phyloP scores from a whole-genome alignment of 2,329 filamentous ascomycete species.

The Davidsoniella virescens region DNA sequence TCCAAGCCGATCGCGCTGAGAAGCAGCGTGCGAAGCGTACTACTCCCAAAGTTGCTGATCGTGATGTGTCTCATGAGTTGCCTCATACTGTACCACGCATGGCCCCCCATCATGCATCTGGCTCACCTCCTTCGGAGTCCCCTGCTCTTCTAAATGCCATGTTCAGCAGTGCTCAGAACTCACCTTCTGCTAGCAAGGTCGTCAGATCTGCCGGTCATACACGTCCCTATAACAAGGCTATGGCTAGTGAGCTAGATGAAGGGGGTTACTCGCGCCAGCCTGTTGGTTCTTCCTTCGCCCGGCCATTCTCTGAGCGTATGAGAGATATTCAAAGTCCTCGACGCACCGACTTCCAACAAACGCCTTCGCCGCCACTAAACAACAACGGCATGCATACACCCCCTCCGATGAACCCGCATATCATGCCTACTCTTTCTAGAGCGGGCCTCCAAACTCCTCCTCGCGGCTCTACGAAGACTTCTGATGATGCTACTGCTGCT shows the following conservation, averaged over 20 bases:
- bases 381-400: constrained; percentile 3
- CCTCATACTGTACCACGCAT: constrained; percentile 8
- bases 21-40: constrained; percentile 34
- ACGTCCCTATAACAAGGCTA: constrained; percentile 9
- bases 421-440: constrained; percentile 6
- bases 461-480: constrained; percentile 1
- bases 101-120: not conserved
- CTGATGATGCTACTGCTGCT: constrained; percentile 28
- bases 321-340: constrained; percentile 5
- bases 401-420: not conserved
- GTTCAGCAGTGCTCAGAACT: constrained; percentile 8
- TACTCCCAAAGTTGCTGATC: not conserved
- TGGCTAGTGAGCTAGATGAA: constrained; percentile 8
- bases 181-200: constrained; percentile 10
- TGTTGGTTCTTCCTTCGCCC: constrained; percentile 7
- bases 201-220: not conserved
- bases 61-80: not conserved
- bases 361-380: not conserved
- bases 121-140: constrained; percentile 7
- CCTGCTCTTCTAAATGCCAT: constrained; percentile 6
- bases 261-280: constrained; percentile 2
- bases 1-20: constrained; percentile 71
- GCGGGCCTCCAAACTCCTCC: constrained; percentile 9
- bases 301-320: constrained; percentile 7
- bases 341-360: not conserved